phyloP scores from a whole-genome alignment of 2,329 filamentous ascomycete species.

The Capronia coronata region DNA sequence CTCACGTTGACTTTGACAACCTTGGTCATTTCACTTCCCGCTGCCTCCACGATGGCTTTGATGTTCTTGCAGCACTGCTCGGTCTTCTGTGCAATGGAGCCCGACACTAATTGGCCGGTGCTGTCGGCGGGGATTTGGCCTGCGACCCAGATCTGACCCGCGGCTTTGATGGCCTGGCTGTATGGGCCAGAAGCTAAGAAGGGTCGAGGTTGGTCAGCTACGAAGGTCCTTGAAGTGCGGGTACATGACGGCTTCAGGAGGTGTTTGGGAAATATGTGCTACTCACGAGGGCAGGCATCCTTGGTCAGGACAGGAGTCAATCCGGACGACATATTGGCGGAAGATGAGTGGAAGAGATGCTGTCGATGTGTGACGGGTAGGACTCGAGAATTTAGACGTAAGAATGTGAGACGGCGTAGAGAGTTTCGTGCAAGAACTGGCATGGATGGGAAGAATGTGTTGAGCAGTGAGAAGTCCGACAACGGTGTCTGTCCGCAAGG shows the following conservation, averaged over 20 bases:
- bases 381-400: background rate
- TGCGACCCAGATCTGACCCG: slow-evolving; percentile 63
- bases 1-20: slow-evolving; percentile 75
- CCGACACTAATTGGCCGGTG: slow-evolving; percentile 54
- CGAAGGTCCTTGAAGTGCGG: no score
- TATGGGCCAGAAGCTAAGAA: slow-evolving; percentile 28
- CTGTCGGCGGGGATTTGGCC: slow-evolving; percentile 70
- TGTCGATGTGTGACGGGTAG: background rate
- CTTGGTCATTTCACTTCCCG: slow-evolving; percentile 68
- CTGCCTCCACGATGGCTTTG: slow-evolving; percentile 72
- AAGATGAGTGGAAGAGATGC: slow-evolving; percentile 9
- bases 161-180: slow-evolving; percentile 60
- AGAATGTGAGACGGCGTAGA: background rate
- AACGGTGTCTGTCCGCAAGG: no score
- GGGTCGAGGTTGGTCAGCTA: slow-evolving; percentile 4
- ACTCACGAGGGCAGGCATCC: slow-evolving; percentile 44
- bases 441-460: background rate
- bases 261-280: background rate
- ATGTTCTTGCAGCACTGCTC: slow-evolving; percentile 71
- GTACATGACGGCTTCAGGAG: no score
- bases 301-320: slow-evolving; percentile 37
- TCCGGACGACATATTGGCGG: slow-evolving; percentile 17
- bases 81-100: slow-evolving; percentile 62
- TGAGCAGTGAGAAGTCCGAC: background rate
- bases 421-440: background rate